Percentiles rank a stretch among this genome's conserved stretches.
These are phyloP conservation scores for Vachellia collinsii DNA, from an alignment of 306 rosid genomes.

Conservation along the genomic window DNA sequence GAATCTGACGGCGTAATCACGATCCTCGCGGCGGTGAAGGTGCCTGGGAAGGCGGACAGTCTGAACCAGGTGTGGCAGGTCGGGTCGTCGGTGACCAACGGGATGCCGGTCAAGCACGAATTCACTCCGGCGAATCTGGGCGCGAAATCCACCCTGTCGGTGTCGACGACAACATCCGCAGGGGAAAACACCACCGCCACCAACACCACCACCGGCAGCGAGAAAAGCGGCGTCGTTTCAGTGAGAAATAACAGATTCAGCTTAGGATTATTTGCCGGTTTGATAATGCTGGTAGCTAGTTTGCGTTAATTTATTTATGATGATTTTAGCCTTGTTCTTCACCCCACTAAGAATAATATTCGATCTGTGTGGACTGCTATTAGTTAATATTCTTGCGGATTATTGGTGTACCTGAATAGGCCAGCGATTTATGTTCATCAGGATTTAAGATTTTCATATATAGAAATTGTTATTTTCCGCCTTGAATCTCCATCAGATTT, in stretches of 20 bases:
- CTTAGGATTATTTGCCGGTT: not conserved
- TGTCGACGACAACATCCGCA: not conserved
- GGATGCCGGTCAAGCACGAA: not conserved
- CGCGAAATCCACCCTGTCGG: conserved; percentile 1
- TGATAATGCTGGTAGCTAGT: conserved; percentile 5
- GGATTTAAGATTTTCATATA: not conserved
- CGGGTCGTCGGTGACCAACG: conserved; percentile 47
- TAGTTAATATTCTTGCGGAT: not conserved
- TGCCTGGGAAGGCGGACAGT: conserved; percentile 44
- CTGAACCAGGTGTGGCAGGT: conserved; percentile 75
- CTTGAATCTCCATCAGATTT: not conserved
- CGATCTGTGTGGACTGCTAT: not conserved
- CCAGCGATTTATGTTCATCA: not conserved
- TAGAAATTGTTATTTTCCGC: not conserved
- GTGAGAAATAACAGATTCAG: not conserved
- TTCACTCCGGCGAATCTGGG: not conserved
- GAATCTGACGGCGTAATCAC: conserved; percentile 17
- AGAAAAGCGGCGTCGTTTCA: conserved; percentile 14
- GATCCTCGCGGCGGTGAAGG: conserved; percentile 49
- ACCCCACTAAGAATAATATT: conserved; percentile 22
- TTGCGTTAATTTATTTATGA: not conserved
- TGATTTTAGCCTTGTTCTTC: not conserved
- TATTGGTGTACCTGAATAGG: not conserved
- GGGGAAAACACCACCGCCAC: not conserved
- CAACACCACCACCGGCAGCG: not conserved